Conservation (phyloP, 768 basidiomycete species). For the Pisolithus albus region DNA sequence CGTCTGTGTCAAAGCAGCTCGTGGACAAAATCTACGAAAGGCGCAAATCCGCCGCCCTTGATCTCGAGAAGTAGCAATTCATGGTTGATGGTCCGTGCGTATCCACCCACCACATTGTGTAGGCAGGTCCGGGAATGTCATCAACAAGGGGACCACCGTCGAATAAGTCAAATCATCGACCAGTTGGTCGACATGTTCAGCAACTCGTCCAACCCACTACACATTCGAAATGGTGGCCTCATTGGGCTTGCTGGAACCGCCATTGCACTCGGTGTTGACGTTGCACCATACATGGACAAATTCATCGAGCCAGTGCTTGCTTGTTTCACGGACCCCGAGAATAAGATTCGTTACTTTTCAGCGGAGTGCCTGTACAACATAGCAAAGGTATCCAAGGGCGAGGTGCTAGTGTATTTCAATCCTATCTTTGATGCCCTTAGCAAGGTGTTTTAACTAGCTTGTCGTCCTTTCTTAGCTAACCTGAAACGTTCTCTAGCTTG, state of each 20-base stretch:
- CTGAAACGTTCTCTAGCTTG: constrained; percentile 52
- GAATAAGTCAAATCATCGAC: constrained; percentile 84
- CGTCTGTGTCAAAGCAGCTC: constrained; percentile 70
- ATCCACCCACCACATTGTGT: constrained; percentile 10
- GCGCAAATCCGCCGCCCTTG: constrained; percentile 90
- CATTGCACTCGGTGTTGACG: constrained; percentile 91
- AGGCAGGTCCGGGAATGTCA: constrained; percentile 86
- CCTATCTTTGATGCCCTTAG: constrained; percentile 96
- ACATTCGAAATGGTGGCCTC: constrained; percentile 89
- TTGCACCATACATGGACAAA: constrained; percentile 90
- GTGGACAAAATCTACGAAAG: constrained; percentile 96
- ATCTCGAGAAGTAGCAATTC: constrained; percentile 76
- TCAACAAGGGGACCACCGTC: constrained; percentile 69
- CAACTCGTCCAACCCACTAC: constrained; percentile 72
- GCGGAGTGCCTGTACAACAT: constrained; percentile 99
- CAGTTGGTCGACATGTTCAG: constrained; percentile 94
- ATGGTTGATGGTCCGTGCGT: neutral
- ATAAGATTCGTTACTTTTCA: constrained; percentile 93
- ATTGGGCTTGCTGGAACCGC: constrained; percentile 95
- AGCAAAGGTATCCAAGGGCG: constrained; percentile 94
- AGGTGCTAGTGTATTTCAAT: constrained; percentile 95
- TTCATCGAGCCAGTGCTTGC: constrained; percentile 84
- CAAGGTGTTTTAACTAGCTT: constrained; percentile 54
- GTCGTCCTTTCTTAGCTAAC: neutral
- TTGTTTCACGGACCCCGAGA: constrained; percentile 92